Percentiles rank a stretch among this genome's conserved stretches.
phyloP scores from a whole-genome alignment of 140 eudicot species.

The Ambrosia hybrid region DNA sequence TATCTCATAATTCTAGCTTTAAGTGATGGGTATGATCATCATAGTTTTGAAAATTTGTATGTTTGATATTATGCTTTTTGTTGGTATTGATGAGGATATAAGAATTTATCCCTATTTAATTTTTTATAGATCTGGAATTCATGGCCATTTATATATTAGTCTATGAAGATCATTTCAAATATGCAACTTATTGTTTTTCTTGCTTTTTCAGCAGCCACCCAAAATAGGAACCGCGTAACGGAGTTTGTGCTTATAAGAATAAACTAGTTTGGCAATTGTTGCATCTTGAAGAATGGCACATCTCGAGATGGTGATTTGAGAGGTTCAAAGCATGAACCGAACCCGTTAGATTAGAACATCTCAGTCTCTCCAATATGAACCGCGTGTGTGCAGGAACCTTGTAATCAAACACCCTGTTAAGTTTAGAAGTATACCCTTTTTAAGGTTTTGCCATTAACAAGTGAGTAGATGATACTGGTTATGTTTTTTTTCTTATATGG shows the following conservation, averaged over 20 bases:
- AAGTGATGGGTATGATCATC: no score
- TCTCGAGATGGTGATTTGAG: neutral
- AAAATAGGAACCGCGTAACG: constrained; percentile 28
- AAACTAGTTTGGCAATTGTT: constrained; percentile 12
- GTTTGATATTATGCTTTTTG: no score
- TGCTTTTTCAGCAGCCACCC: constrained; percentile 26
- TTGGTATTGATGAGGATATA: no score
- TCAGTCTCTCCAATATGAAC: neutral
- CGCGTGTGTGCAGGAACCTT: constrained; percentile 17
- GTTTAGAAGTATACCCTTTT: neutral
- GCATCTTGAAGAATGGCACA: constrained; percentile 1
- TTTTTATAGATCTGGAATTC: neutral
- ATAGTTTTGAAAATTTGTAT: no score
- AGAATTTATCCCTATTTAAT: neutral
- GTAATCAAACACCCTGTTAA: neutral
- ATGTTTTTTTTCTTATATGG: neutral
- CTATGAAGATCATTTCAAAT: neutral
- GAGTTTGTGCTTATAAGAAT: constrained; percentile 25
- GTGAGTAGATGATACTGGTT: constrained; percentile 14
- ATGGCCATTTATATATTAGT: no score
- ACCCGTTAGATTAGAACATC: no score
- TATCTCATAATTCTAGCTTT: no score
- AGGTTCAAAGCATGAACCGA: neutral
- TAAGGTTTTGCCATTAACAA: constrained; percentile 9
- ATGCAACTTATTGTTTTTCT: neutral